phyloP scores from a whole-genome alignment of 2,329 filamentous ascomycete genomes.

The Anisogramma anomala region DNA sequence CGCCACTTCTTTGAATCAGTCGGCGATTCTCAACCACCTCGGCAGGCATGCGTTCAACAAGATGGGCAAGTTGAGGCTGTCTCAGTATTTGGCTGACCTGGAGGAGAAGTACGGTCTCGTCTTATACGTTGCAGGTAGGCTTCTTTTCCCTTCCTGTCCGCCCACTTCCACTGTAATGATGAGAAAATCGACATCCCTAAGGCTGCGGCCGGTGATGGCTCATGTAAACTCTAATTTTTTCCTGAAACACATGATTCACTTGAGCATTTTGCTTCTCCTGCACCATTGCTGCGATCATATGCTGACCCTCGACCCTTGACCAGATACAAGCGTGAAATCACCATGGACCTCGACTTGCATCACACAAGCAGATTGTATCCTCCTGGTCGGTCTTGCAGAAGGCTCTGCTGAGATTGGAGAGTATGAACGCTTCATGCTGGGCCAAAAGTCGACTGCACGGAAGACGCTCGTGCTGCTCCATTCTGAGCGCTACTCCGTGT shows the following conservation, averaged over 20 bases:
- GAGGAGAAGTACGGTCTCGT: constrained; percentile 97
- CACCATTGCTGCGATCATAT: constrained; percentile 5
- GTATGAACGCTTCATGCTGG: constrained; percentile 90
- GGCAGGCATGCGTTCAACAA: constrained; percentile 93
- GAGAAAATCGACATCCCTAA: constrained; percentile 38
- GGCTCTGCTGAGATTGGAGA: constrained; percentile 84
- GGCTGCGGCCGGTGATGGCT: constrained; percentile 43
- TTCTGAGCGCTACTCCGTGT: constrained; percentile 72
- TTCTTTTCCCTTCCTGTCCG: constrained; percentile 3
- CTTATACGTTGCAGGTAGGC: constrained; percentile 73
- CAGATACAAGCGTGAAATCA: constrained; percentile 90
- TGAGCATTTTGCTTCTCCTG: constrained; percentile 8
- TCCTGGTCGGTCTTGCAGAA: constrained; percentile 84
- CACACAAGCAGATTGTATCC: constrained; percentile 88
- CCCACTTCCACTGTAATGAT: constrained; percentile 30
- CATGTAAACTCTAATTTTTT: constrained; percentile 57
- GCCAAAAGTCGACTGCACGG: constrained; percentile 91
- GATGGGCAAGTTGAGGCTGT: constrained; percentile 92
- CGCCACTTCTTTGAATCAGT: constrained; percentile 84
- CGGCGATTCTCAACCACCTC: constrained; percentile 85
- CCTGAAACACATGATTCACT: constrained; percentile 33
- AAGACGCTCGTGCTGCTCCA: constrained; percentile 89
- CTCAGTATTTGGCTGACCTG: constrained; percentile 89
- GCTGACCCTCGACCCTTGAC: constrained; percentile 10
- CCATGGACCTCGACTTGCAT: constrained; percentile 99